Conservation (phyloP, 164 flowering plant species). For the Dillenia turbinata region DNA sequence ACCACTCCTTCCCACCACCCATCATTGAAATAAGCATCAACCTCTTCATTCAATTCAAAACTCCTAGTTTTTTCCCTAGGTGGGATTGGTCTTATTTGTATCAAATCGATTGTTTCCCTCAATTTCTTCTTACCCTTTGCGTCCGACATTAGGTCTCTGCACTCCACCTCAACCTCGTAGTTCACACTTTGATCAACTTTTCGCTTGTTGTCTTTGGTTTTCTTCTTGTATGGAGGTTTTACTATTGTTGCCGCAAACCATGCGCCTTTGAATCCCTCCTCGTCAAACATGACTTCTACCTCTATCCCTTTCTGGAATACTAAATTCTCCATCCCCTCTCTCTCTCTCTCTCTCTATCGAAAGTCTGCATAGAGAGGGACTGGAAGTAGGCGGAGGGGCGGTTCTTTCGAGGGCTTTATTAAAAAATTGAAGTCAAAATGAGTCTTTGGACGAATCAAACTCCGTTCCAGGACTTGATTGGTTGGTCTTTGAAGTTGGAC, state of each 20-base stretch:
- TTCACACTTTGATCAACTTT: too few relatives aligned
- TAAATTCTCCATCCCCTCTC: too few relatives aligned
- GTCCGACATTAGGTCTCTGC: slow-evolving; percentile 24
- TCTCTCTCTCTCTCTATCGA: too few relatives aligned
- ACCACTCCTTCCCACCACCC: slow-evolving; percentile 63
- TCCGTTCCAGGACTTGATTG: too few relatives aligned
- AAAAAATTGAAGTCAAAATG: too few relatives aligned
- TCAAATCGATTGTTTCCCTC: slow-evolving; percentile 21
- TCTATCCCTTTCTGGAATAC: slow-evolving; percentile 16
- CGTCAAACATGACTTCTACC: slow-evolving; percentile 41
- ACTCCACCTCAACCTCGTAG: slow-evolving; percentile 27
- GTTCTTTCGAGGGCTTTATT: too few relatives aligned
- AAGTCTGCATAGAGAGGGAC: too few relatives aligned
- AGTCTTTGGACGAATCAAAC: too few relatives aligned
- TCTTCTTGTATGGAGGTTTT: slow-evolving; percentile 4
- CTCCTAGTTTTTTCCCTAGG: slow-evolving; percentile 20
- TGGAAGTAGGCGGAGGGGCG: too few relatives aligned
- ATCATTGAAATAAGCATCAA: slow-evolving; percentile 43
- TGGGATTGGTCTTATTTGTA: slow-evolving; percentile 32
- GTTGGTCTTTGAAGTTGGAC: too few relatives aligned
- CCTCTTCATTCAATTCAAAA: slow-evolving; percentile 32
- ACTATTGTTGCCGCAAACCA: slow-evolving; percentile 37
- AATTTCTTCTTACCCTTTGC: slow-evolving; percentile 16
- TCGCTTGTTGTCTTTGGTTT: background rate
- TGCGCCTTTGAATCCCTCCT: slow-evolving; percentile 41